Evolutionary conservation across 2,329 filamentous ascomycete species (phyloP), one percentile per base, ranked within the genome.

Genomic region (Sarocladium kiliense): DNA sequence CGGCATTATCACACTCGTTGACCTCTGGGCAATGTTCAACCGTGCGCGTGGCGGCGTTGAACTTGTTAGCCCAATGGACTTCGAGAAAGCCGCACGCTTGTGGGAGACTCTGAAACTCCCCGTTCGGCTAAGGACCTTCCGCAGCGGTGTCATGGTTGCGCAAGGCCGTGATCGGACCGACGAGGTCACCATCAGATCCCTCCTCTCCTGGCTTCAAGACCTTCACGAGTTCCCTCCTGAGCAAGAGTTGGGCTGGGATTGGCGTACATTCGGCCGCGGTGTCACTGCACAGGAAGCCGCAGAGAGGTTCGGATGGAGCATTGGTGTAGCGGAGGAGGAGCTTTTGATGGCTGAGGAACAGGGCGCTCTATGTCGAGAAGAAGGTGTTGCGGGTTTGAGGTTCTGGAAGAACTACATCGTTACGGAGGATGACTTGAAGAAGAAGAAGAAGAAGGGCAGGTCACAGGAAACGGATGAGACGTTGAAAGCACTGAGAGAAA

Each of bases 261-360:
- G 87, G 87, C 77, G 77, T 47, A 64, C 76, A 39, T 97, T 91
- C 68, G 92, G 94, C 0, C 81, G 86, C 55, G 91, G 94, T 10
- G 86, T 97, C 26, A 97, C 91, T 14, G 91, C 91, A 1, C 89
- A 94, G 66, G 92, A 97, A 65, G 84, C 85, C 0, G 94, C 94
- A 0, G 89, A 95, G 69, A 79, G 84, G 51, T 99, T 99, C 71
- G 90, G 92, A 5, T 99, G 94, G 94, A 97, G 94, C 67, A 87
- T 99, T 7, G 94, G 94, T 9, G 93, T 99, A 21, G 94, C 94
- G 1, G 89, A 88, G 57, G 94, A 97, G 68, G 94, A 99, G 72
- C 77, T 99, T 12, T 89, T 97, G 67, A 97, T 99, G 93, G 92
- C 92, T 0, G 94, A 99, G 70, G 93, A 97, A 68, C 84, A 82